Conservation (phyloP, 2,329 filamentous ascomycete species). For the Fusarium armeniacum region DNA sequence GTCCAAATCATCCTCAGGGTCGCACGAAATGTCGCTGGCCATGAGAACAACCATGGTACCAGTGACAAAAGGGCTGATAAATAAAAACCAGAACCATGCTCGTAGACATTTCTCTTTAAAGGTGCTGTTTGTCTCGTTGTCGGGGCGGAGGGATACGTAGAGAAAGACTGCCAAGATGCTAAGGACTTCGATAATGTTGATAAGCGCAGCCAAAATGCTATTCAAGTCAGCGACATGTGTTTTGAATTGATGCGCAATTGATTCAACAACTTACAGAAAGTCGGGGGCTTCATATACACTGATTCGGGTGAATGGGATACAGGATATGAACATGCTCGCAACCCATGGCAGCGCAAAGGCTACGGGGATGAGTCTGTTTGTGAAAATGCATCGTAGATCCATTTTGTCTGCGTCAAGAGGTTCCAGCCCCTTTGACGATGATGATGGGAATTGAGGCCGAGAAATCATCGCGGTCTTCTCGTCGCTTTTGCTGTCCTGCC, state of each 20-base stretch:
- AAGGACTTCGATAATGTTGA: constrained; percentile 40
- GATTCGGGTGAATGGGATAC: constrained; percentile 39
- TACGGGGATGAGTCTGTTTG: constrained; percentile 24
- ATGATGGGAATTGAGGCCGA: neutral
- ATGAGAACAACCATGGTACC: constrained; percentile 31
- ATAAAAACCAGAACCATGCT: constrained; percentile 38
- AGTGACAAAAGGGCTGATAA: constrained; percentile 29
- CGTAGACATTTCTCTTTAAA: constrained; percentile 31
- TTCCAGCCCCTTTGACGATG: neutral
- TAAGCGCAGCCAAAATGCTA: constrained; percentile 25
- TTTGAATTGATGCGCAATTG: neutral
- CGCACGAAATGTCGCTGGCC: constrained; percentile 40
- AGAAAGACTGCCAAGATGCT: constrained; percentile 37
- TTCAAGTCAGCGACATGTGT: neutral
- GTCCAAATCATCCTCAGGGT: constrained; percentile 31
- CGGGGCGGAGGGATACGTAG: constrained; percentile 24
- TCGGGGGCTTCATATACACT: constrained; percentile 24
- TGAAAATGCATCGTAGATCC: constrained; percentile 5
- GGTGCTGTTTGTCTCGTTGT: neutral
- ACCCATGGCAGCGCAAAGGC: constrained; percentile 37
- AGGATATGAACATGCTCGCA: constrained; percentile 36
- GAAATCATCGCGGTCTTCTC: neutral
- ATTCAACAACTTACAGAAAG: constrained; percentile 25
- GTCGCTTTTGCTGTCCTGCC: constrained; percentile 17
- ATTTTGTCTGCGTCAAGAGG: constrained; percentile 9